These are phyloP conservation scores for Cyberlindnera sargentensis DNA, from an alignment of 805 yeast species.

Conservation along the genomic window DNA sequence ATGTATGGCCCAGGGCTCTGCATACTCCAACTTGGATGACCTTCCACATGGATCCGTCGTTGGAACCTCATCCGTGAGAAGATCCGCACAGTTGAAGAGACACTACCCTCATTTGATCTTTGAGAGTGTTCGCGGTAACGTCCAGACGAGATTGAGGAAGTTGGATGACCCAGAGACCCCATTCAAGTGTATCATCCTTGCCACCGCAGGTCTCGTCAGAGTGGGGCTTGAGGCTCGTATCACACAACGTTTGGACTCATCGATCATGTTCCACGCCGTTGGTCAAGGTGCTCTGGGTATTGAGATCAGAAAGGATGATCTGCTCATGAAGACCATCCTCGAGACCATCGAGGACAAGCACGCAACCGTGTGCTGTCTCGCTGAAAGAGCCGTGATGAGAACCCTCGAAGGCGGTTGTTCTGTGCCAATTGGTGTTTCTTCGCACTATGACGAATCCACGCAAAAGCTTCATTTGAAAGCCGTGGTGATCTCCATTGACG, in stretches of 20 bases:
- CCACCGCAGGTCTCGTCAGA: constrained; percentile 86
- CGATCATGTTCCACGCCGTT: constrained; percentile 90
- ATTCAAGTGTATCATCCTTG: constrained; percentile 72
- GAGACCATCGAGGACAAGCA: constrained; percentile 55
- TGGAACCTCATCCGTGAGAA: constrained; percentile 91
- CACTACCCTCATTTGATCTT: constrained; percentile 70
- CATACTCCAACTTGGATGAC: constrained; percentile 59
- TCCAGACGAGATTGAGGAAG: constrained; percentile 74
- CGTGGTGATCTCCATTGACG: constrained; percentile 81
- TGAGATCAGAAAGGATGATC: constrained; percentile 74
- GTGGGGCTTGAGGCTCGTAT: constrained; percentile 69
- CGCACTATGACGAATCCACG: constrained; percentile 42
- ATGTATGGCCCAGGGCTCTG: constrained; percentile 60
- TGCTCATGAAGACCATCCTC: constrained; percentile 50
- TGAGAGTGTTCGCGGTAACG: constrained; percentile 81
- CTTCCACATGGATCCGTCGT: constrained; percentile 82
- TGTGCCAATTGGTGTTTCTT: constrained; percentile 89
- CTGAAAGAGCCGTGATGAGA: constrained; percentile 84
- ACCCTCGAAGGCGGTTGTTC: constrained; percentile 97
- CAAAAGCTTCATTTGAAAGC: constrained; percentile 51
- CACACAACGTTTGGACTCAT: constrained; percentile 59
- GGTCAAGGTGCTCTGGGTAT: constrained; percentile 99
- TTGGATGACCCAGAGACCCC: constrained; percentile 64
- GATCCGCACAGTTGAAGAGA: constrained; percentile 84
- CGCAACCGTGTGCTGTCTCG: constrained; percentile 69